Evolutionary conservation across 306 rosid species (phyloP), one percentile per base, ranked within the genome.

Genomic region (Vigna trinervia): DNA sequence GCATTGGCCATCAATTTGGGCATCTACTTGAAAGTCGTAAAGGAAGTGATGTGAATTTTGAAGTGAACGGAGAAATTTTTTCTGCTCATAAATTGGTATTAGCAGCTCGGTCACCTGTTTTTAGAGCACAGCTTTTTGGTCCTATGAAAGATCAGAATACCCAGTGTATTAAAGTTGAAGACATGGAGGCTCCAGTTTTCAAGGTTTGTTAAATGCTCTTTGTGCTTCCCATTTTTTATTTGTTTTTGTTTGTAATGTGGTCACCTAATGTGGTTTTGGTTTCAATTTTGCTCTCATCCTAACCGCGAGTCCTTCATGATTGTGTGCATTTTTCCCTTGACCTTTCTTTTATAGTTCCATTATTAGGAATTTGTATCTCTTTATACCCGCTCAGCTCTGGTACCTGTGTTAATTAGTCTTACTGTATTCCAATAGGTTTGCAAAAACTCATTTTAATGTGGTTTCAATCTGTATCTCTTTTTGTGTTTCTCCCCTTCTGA

Each of bases 91-190:
- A 93, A 84, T 79, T 93, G 86, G 87, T 93, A 23, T 74, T 93
- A 52, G 96, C 96, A 23, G 93, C 94, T 38, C 98, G 96, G 14
- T 90, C 98, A 43, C 98, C 98, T 47, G 98, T 93, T 39, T 90
- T 93, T 83, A 80, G 90, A 77, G 98, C 98, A 64, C 98, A 90
- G 80, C 90, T 93, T 69, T 82, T 85, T 85, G 98, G 98, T 84
- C 98, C 98, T 17, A 89, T 93, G 96, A 93, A 87, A 84, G 96
- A 90, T 83, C 94, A 74, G 65, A 89, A 90, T 60, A 86, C 94
- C 39, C 77, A 63, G 22, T 75, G 88, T 81, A 86, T 91, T 72
- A 88, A 76, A 67, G 88, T 93, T 73, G 96, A 93, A 84, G 98
- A 90, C 71, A 88, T 93, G 85, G 93, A 90, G 78, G 91, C 93